Evolutionary conservation across 2,329 filamentous ascomycete genomes (phyloP), one percentile per base, ranked within the genome.

Genomic region (Fusarium sp.): DNA sequence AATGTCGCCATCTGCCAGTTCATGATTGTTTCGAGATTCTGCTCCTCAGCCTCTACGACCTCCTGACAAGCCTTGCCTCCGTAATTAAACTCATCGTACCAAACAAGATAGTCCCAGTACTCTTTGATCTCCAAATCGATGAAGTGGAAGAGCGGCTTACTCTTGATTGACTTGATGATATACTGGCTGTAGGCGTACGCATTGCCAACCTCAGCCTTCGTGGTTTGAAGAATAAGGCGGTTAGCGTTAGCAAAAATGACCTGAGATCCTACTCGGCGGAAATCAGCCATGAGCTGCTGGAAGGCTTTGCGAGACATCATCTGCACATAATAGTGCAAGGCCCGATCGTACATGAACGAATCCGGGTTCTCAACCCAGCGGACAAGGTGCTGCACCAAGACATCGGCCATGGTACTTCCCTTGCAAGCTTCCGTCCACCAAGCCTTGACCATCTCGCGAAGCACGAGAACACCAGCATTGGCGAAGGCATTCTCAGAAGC

Each of bases 21-120:
- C 94, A 99, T 98, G 74, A 99, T 89, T 12, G 92, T 96, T 73
- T 97, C 92, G 15, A 98, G 86, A 4, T 88, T 86, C 77, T 97
- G 94, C 44, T 91, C 89, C 6, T 87, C 83, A 7, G 81, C 80
- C 72, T 95, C 93, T 9, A 91, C 85, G 5, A 97, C 92, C 74
- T 96, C 88, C 50, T 91, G 88, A 71, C 93, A 97, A 6, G 92
- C 96, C 75, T 97, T 97, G 64, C 96, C 96, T 57, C 96, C 97
- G 75, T 98, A 98, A 83, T 99, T 99, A 84, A 95, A 97, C 80
- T 97, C 93, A 73, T 99, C 96, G 72, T 98, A 98, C 96, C 96
- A 99, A 6, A 97, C 90, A 0, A 99, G 88, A 75, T 97, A 98
- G 78, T 99, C 96, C 96, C 96, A 99, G 80, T 97, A 99, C 77